Evolutionary conservation across 2,329 filamentous ascomycete genomes (phyloP), one percentile per base, ranked within the genome.

Genomic region (Alternaria postmessia): DNA sequence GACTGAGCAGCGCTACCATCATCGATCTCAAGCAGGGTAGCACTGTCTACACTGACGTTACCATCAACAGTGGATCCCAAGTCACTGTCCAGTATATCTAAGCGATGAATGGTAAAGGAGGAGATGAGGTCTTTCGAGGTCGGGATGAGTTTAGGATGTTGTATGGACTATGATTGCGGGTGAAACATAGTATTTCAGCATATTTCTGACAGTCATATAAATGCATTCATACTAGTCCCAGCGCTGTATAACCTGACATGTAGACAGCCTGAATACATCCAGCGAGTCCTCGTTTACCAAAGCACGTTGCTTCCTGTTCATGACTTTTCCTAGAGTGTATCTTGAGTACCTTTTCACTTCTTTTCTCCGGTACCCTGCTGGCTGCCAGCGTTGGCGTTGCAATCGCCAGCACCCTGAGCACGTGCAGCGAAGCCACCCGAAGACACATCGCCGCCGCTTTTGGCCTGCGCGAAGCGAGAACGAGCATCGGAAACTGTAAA

Each of bases 21-120:
- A 32, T 34, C 24, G 41, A 57, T 20, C 41, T 53, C 8, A 56
- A 51, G 54, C 44, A 36, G 54, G 54, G 46, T 16, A 42, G 38
- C 20, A 56, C 54, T 26, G 46, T 56, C 26, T 34, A 56, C 38
- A 56, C 42, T 24, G 49, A 58, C 41, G 42, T 58, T 30, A 28
- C 39, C 22, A 52, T 57, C 8, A 43, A 52, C 39, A 57, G 54
- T 24, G 39, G 39, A 1, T 57, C 54, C n/a, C 54, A 57, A 24
- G 39, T 57, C 2, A 57, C 39, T 51, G 39, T 52, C 9, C 14
- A 57, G 47, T 57, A 57, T 30, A 32, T 57, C 3, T 51, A 46
- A 4, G 20, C 18, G 20, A 22, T 14, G 7, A 11, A 18, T 7
- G n/a, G 16, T 12, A 14, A 16, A n/a, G n/a, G 11, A 44, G 8